These are phyloP conservation scores for Fusarium lyarnte DNA, from an alignment of 2,329 filamentous ascomycete genomes.

Conservation along the genomic window DNA sequence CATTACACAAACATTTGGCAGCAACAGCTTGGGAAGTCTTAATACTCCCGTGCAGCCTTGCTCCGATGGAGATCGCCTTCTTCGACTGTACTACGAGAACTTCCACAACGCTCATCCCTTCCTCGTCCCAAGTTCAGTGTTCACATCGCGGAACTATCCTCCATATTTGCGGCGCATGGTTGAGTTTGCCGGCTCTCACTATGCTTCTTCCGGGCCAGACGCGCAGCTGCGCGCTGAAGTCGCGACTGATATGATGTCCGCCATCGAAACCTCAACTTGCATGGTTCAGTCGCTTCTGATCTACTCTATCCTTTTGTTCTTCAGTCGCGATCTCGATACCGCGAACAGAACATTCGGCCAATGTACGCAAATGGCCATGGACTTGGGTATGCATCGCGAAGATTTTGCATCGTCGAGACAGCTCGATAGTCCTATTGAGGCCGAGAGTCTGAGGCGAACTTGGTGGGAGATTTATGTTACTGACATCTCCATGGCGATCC, in stretches of 20 bases:
- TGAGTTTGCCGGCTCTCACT: conserved; percentile 36
- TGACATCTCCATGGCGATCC: conserved; percentile 32
- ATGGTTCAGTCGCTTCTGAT: conserved; percentile 30
- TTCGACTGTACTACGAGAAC: conserved; percentile 36
- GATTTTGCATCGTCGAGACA: conserved; percentile 23
- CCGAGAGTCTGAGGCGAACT: conserved; percentile 34
- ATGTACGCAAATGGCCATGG: conserved; percentile 26
- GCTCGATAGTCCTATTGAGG: conserved; percentile 22
- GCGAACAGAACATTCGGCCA: conserved; percentile 13
- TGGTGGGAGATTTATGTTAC: conserved; percentile 41
- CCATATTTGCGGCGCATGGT: conserved; percentile 26
- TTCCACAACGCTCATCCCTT: conserved; percentile 37
- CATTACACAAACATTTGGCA: background rate
- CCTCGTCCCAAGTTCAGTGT: conserved; percentile 24
- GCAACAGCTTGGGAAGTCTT: background rate
- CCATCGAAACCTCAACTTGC: background rate
- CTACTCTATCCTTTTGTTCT: conserved; percentile 17
- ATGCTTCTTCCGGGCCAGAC: conserved; percentile 7
- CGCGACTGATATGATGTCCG: conserved; percentile 12
- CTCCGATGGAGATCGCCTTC: conserved; percentile 28
- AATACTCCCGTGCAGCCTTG: background rate
- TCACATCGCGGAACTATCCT: conserved; percentile 21
- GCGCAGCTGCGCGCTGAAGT: conserved; percentile 13
- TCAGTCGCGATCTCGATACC: conserved; percentile 1
- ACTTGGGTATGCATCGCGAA: conserved; percentile 30